Percentiles rank a stretch among this genome's conserved stretches.
These are phyloP conservation scores for Vaccinium darrowii DNA, from an alignment of 148 eudicot species.

Conservation along the genomic window DNA sequence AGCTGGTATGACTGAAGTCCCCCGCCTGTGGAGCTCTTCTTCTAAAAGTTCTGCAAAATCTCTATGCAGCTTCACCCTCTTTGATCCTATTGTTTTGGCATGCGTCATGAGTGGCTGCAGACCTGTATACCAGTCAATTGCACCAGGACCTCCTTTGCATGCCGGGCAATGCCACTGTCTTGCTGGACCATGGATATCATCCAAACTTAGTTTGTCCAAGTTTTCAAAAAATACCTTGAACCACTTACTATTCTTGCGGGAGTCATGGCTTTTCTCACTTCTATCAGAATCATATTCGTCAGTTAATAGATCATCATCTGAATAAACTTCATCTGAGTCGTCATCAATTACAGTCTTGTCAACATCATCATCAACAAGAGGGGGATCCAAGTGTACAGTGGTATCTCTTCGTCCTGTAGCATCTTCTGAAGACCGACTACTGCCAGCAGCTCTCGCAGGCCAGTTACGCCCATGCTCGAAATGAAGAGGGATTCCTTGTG, in stretches of 20 bases:
- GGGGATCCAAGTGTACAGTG: conserved; percentile 3
- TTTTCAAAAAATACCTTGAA: conserved; percentile 44
- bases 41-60: conserved; percentile 61
- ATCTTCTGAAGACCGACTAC: conserved; percentile 17
- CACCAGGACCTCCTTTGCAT: conserved; percentile 84
- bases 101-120: conserved; percentile 60
- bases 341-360: conserved; percentile 28
- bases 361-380: conserved; percentile 20
- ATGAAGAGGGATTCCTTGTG: conserved; percentile 35
- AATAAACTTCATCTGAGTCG: conserved; percentile 38
- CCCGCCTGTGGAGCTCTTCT: conserved; percentile 62
- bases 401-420: neutral
- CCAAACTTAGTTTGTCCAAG: conserved; percentile 44
- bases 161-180: conserved; percentile 92
- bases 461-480: conserved; percentile 42
- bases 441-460: conserved; percentile 26
- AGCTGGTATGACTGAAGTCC: conserved; percentile 50
- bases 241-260: conserved; percentile 49
- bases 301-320: conserved; percentile 47
- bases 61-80: conserved; percentile 68
- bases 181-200: conserved; percentile 54
- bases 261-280: conserved; percentile 44
- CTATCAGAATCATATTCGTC: conserved; percentile 63
- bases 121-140: conserved; percentile 76
- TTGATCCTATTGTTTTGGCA: conserved; percentile 64